A percentile compares a stretch with the other conserved stretches of the same genome.
phyloP scores from a whole-genome alignment of 2,329 filamentous ascomycete species.

The Pestalotiopsis fici region DNA sequence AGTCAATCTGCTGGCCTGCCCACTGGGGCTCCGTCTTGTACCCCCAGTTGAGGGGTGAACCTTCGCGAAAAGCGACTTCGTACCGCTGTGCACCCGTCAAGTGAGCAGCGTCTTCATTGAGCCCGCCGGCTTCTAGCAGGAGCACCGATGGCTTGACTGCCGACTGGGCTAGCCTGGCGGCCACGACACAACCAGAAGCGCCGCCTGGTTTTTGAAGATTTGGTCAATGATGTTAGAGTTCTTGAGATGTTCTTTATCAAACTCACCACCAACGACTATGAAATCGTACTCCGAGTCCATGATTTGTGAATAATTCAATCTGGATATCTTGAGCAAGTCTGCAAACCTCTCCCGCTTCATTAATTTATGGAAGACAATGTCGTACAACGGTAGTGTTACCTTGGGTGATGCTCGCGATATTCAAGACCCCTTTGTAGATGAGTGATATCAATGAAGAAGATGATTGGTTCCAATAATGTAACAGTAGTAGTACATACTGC shows the following conservation, averaged over 20 bases:
- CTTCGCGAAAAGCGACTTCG: conserved; percentile 38
- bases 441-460: not conserved
- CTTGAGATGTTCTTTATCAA: too few species aligned
- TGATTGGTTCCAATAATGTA: not conserved
- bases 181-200: conserved; percentile 52
- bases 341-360: not conserved
- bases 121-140: conserved; percentile 52
- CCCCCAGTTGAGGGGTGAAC: conserved; percentile 43
- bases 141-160: conserved; percentile 44
- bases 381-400: not conserved
- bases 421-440: not conserved
- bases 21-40: conserved; percentile 40
- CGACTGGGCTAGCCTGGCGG: conserved; percentile 44
- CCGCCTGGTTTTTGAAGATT: conserved; percentile 37
- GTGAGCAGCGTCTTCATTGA: conserved; percentile 35
- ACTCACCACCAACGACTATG: conserved; percentile 18
- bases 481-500: not conserved
- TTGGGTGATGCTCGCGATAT: not conserved
- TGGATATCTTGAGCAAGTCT: not conserved
- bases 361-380: not conserved
- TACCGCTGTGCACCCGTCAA: conserved; percentile 42
- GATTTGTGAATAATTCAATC: not conserved
- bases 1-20: conserved; percentile 35
- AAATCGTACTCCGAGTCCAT: conserved; percentile 15
- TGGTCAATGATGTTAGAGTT: not conserved